Evolutionary conservation across 192 early-diverging fungal species (phyloP), one percentile per base, ranked within the genome.

Genomic region (Chytriomyces sp.): DNA sequence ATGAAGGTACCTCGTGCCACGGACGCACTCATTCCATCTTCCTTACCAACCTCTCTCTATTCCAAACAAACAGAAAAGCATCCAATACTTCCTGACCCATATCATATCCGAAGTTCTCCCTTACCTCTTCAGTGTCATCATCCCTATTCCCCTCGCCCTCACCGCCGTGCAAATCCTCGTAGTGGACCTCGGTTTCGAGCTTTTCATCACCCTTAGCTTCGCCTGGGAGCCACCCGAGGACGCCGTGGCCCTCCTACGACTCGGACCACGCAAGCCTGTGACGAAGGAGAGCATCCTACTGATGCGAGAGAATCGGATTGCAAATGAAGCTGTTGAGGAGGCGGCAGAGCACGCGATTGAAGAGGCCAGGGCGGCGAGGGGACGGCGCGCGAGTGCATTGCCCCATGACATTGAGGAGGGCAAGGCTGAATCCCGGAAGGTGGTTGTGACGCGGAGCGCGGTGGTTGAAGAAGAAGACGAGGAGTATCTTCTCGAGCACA

Each of bases 121-220:
- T 33, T 90, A 93, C 73, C 85, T 98, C 55, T 82, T 94, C 40
- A 96, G 89, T 73, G 92, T 96, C 40, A 80, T 94, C 32, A 93
- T 94, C 5, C 95, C 96, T 7, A 83, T 98, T 62, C 94, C 96
- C 19, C 78, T 94, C 33, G 89, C 92, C n/a, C 75, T 98, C 64
- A 86, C 89, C n/a, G 86, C 94, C 52, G 90, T 94, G 52, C 88
- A 94, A 74, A 95, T 96, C 61, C 79, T 98, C 60, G 88, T 92
- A 10, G 93, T 95, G 37, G 96, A 98, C 81, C 85, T 98, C 25
- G 96, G 96, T 39, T 98, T 94, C 80, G 96, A 98, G 82, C 72
- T 98, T 55, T 85, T 95, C 70, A 82, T 89, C 25, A 93, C 94
- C 7, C 79, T 98, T 36, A 86, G 89, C 4, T 96, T 91, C 79